A percentile compares a stretch with the other conserved stretches of the same genome.
phyloP scores from a whole-genome alignment of 768 basidiomycete genomes.

The Hypsizygus marmoreus region DNA sequence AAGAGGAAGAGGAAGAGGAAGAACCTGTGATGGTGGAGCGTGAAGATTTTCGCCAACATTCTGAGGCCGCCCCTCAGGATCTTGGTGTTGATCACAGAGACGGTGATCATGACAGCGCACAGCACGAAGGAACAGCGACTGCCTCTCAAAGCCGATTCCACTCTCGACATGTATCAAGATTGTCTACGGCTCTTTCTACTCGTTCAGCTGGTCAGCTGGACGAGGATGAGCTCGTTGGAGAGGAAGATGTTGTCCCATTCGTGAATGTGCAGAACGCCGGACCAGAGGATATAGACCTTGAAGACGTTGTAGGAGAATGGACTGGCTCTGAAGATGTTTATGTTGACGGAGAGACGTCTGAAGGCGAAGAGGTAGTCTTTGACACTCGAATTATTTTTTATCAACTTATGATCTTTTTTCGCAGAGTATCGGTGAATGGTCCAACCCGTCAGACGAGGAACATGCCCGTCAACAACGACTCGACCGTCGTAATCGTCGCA shows the following conservation, averaged over 20 bases:
- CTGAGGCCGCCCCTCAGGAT: slow-evolving; percentile 33
- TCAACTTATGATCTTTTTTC: slow-evolving; percentile 15
- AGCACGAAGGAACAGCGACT: slow-evolving; percentile 43
- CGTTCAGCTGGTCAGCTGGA: slow-evolving; percentile 59
- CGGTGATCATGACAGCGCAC: slow-evolving; percentile 27
- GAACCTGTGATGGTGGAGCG: slow-evolving; percentile 31
- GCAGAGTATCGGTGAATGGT: slow-evolving; percentile 89
- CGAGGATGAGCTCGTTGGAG: slow-evolving; percentile 32
- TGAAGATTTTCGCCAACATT: slow-evolving; percentile 19
- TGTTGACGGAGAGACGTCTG: slow-evolving; percentile 54
- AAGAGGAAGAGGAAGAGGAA: slow-evolving; percentile 68
- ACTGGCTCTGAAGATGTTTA: slow-evolving; percentile 79
- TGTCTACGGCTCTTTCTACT: slow-evolving; percentile 70
- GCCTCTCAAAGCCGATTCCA: slow-evolving; percentile 54
- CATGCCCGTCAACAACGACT: slow-evolving; percentile 68
- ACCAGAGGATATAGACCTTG: slow-evolving; percentile 26
- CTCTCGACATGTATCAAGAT: slow-evolving; percentile 67
- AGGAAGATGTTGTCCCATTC: slow-evolving; percentile 16
- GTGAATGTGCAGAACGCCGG: slow-evolving; percentile 3
- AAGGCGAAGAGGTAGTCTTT: slow-evolving; percentile 61
- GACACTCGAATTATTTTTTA: slow-evolving; percentile 10
- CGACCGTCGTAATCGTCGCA: slow-evolving; percentile 61
- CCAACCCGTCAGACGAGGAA: slow-evolving; percentile 90
- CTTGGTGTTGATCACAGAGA: too few relatives aligned
- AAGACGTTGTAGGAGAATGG: slow-evolving; percentile 69